A percentile compares a stretch with the other conserved stretches of the same genome.
phyloP scores from a whole-genome alignment of 257 asterid species.

The Solanum verrucosum region DNA sequence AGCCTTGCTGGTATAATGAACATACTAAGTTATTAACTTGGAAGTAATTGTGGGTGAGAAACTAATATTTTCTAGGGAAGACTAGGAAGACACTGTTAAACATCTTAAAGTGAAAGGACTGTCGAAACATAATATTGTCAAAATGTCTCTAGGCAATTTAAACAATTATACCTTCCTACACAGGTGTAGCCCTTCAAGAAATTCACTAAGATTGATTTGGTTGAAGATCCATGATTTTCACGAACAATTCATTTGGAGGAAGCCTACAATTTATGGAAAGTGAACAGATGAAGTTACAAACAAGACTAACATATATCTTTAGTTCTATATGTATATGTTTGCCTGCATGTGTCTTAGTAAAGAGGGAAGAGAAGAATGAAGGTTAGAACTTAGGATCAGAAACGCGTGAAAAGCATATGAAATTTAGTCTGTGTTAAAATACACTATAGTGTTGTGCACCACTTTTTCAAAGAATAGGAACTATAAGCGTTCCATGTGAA shows the following conservation, averaged over 20 bases:
- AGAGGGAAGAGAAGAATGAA: neutral
- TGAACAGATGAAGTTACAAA: neutral
- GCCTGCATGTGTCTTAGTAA: neutral
- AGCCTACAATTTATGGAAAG: neutral
- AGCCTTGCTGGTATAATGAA: neutral
- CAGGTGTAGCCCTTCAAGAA: neutral
- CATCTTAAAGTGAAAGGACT: neutral
- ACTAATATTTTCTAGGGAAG: neutral
- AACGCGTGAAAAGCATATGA: neutral
- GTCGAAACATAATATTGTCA: neutral
- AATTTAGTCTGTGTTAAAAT: neutral
- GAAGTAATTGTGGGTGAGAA: neutral
- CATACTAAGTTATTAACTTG: neutral
- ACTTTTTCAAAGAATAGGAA: neutral
- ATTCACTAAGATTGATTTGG: neutral
- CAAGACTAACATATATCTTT: neutral
- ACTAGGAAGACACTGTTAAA: neutral
- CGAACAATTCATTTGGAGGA: neutral
- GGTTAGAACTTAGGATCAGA: neutral
- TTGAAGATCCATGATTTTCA: neutral
- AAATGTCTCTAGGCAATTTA: neutral
- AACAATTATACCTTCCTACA: neutral
- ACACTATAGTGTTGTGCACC: neutral
- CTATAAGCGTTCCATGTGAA: neutral
- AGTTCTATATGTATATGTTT: neutral